phyloP scores from a whole-genome alignment of 371 early-diverging fungal species.

The Mortierella sp. region DNA sequence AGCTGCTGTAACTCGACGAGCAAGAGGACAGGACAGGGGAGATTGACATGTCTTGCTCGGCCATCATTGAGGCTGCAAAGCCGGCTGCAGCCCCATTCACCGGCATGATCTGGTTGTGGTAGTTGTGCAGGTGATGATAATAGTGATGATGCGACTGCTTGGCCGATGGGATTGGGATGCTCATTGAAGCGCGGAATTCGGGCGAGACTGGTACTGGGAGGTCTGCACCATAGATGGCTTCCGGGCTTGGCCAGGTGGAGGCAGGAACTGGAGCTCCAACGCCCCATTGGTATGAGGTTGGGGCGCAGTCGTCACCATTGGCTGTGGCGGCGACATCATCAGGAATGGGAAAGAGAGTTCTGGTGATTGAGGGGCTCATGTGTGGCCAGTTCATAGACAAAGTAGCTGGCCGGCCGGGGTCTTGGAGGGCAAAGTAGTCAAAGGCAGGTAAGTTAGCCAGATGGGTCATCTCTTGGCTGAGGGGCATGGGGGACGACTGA shows the following conservation, averaged over 20 bases:
- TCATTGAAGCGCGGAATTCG: not conserved
- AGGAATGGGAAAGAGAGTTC: not conserved
- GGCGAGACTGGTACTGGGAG: not conserved
- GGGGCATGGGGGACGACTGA: not conserved
- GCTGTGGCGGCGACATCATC: not conserved
- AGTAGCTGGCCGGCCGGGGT: not conserved
- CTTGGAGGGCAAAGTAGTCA: not conserved
- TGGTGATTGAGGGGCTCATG: not conserved
- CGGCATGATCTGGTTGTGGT: not conserved
- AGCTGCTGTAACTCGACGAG: slow-evolving; percentile 55
- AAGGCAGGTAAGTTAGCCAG: not conserved
- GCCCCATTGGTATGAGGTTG: not conserved
- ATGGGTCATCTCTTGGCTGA: not conserved
- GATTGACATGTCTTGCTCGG: slow-evolving; percentile 51
- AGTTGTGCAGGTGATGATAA: not conserved
- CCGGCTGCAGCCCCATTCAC: not conserved
- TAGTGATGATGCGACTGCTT: not conserved
- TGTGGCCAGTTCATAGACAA: not conserved
- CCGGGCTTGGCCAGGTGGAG: not conserved
- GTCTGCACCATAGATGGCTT: not conserved
- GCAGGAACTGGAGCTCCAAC: not conserved
- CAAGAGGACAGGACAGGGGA: slow-evolving; percentile 58
- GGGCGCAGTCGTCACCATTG: not conserved
- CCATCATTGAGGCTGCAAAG: not conserved
- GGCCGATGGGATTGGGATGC: not conserved